phyloP scores from a whole-genome alignment of 1,139 yeast genomes.

The Pneumocystis canis region DNA sequence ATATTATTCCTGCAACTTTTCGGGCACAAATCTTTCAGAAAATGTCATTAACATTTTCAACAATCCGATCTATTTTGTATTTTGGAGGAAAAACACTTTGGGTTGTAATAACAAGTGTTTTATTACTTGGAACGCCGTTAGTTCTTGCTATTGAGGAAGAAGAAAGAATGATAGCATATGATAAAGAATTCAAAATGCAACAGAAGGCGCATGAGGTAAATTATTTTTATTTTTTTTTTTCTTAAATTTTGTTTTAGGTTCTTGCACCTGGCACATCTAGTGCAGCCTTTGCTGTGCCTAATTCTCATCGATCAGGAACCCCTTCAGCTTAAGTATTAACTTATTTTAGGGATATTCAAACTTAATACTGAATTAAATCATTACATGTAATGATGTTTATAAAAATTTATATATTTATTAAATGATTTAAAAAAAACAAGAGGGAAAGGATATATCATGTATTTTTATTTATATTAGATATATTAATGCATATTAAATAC shows the following conservation, averaged over 20 bases:
- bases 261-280: background rate
- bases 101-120: conserved; percentile 69
- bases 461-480: background rate
- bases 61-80: conserved; percentile 33
- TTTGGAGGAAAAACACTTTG: conserved; percentile 67
- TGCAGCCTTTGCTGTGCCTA: background rate
- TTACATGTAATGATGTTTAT: background rate
- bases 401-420: background rate
- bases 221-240: background rate
- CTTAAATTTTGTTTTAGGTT: background rate
- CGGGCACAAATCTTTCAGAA: conserved; percentile 36
- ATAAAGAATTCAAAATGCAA: conserved; percentile 1
- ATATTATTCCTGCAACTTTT: conserved; percentile 78
- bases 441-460: background rate
- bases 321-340: background rate
- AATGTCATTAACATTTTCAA: conserved; percentile 10
- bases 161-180: conserved; percentile 79
- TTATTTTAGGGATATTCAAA: background rate
- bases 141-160: conserved; percentile 69
- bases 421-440: background rate
- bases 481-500: background rate
- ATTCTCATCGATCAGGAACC: background rate
- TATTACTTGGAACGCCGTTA: conserved; percentile 48
- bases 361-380: background rate
- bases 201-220: background rate